A percentile compares a stretch with the other conserved stretches of the same genome.
Conservation (phyloP, 2,329 filamentous ascomycete genomes). For the Cytospora paraplurivora region DNA sequence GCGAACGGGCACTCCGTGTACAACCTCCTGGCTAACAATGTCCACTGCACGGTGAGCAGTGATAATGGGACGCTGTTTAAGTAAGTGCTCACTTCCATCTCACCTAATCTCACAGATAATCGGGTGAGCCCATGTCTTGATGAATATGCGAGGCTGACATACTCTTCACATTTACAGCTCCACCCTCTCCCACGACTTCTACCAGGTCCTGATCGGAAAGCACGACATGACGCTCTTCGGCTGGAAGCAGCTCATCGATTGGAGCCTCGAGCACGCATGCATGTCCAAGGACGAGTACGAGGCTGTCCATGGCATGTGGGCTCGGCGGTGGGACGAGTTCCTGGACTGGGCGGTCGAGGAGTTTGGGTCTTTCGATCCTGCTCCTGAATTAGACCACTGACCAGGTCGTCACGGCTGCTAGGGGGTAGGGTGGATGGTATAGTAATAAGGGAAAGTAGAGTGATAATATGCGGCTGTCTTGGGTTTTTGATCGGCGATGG, state of each 20-base stretch:
- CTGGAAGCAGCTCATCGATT: conserved; percentile 68
- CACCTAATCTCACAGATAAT: background rate
- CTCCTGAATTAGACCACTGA: background rate
- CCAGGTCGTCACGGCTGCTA: background rate
- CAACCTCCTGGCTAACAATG: conserved; percentile 67
- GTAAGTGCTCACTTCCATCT: conserved; percentile 42
- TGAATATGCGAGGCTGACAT: background rate
- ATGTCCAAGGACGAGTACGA: conserved; percentile 47
- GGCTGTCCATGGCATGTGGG: conserved; percentile 49
- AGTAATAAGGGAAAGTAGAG: background rate
- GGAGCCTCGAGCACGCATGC: conserved; percentile 65
- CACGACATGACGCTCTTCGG: conserved; percentile 67
- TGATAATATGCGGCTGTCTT: too few species aligned
- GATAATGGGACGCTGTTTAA: conserved; percentile 75
- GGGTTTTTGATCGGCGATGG: too few species aligned
- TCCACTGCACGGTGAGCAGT: conserved; percentile 73
- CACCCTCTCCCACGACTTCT: conserved; percentile 74
- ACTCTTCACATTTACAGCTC: conserved; percentile 49
- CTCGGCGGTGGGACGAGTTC: conserved; percentile 59
- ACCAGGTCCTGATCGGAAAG: conserved; percentile 72
- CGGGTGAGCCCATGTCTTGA: too few species aligned
- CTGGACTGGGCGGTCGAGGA: conserved; percentile 52
- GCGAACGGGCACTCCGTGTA: conserved; percentile 69
- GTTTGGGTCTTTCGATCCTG: conserved; percentile 36
- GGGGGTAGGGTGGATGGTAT: background rate